Conservation (phyloP, 78 protist genomes). For the slime mould (Dictyostelium discoideum) region DNA sequence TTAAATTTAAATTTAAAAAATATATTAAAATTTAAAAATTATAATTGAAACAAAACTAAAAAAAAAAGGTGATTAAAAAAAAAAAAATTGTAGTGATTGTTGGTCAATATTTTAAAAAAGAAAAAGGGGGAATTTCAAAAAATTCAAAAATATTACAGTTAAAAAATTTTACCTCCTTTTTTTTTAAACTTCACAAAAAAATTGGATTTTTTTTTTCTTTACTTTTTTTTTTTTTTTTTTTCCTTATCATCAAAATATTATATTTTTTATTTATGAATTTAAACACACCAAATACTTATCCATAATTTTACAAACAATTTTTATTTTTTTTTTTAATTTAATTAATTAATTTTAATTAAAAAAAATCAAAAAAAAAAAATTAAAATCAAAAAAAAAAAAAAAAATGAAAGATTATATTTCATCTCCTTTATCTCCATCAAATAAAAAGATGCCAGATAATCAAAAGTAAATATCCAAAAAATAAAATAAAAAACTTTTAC, state of each 20-base stretch:
- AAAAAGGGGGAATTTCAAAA: background rate
- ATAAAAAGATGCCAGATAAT: background rate
- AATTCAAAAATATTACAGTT: background rate
- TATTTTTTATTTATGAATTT: background rate
- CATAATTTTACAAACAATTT: background rate
- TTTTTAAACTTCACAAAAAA: background rate
- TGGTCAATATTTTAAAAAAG: too few relatives aligned
- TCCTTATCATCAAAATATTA: too few relatives aligned
- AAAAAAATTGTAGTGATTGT: background rate
- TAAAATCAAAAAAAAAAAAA: background rate
- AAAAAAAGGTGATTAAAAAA: background rate
- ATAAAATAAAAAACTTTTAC: too few relatives aligned
- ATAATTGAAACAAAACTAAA: too few relatives aligned
- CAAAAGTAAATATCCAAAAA: background rate
- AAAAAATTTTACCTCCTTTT: background rate
- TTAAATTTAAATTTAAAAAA: too few relatives aligned
- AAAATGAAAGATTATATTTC: conserved; percentile 8
- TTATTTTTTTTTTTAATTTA: background rate
- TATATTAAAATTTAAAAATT: too few relatives aligned
- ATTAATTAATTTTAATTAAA: background rate
- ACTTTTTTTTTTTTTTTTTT: too few relatives aligned
- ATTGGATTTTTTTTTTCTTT: background rate
- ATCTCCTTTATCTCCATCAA: conserved; percentile 8
- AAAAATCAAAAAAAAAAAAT: background rate
- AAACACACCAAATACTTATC: background rate